phyloP scores from a whole-genome alignment of 2,329 filamentous ascomycete genomes.

The Neocatenulostroma microsporum region DNA sequence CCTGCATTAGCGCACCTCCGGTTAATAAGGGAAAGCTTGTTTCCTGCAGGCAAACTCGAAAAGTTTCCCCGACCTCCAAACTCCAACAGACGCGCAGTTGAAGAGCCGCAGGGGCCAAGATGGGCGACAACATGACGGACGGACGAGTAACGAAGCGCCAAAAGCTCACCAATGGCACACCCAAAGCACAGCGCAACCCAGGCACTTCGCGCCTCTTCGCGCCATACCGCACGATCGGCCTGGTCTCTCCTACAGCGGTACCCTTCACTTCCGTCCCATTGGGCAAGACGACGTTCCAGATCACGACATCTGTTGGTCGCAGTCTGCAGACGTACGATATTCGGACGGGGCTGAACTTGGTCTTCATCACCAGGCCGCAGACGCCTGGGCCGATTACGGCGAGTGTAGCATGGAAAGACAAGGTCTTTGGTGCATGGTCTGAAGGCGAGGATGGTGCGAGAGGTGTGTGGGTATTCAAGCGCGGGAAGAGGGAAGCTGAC shows the following conservation, averaged over 20 bases:
- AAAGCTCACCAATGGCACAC: slow-evolving; percentile 43
- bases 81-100: too few species aligned
- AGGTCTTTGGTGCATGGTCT: slow-evolving; percentile 76
- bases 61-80: too few species aligned
- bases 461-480: slow-evolving; percentile 85
- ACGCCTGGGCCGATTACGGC: slow-evolving; percentile 81
- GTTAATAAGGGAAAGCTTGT: too few species aligned
- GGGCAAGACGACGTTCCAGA: slow-evolving; percentile 92
- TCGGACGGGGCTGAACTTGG: slow-evolving; percentile 77
- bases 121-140: slow-evolving; percentile 9
- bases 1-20: too few species aligned
- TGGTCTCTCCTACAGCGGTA: slow-evolving; percentile 83
- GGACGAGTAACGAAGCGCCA: slow-evolving; percentile 56
- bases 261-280: slow-evolving; percentile 84
- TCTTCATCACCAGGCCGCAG: slow-evolving; percentile 88
- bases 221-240: slow-evolving; percentile 86
- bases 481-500: slow-evolving; percentile 75
- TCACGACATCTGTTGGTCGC: slow-evolving; percentile 87
- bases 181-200: slow-evolving; percentile 16
- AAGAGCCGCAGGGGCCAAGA: background rate
- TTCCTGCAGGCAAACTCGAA: background rate
- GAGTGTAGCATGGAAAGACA: slow-evolving; percentile 77
- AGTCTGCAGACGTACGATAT: slow-evolving; percentile 94
- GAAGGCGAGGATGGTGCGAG: slow-evolving; percentile 47
- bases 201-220: slow-evolving; percentile 72